Evolutionary conservation across 495 filamentous ascomycete species (phyloP).

Genomic region (Bacidia rubella): DNA sequence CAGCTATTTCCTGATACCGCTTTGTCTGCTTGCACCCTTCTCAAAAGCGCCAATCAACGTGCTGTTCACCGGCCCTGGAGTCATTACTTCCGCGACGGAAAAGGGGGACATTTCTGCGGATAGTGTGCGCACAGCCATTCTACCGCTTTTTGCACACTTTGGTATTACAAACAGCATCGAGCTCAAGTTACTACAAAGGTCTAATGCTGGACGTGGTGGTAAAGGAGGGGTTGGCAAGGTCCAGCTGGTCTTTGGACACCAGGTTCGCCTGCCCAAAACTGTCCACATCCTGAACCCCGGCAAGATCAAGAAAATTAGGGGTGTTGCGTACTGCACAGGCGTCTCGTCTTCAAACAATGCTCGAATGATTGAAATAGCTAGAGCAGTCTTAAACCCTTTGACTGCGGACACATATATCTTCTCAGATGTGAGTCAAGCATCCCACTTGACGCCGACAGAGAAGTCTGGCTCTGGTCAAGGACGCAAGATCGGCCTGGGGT

Average conservation of each 20-base stretch:
- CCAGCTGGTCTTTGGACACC: conserved; percentile 79
- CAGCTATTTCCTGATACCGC: conserved; percentile 82
- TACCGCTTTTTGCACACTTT: conserved; percentile 81
- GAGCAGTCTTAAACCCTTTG: conserved; percentile 76
- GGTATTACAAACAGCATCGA: conserved; percentile 82
- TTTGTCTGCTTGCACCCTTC: conserved; percentile 88
- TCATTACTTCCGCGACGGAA: conserved; percentile 76
- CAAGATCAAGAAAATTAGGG: conserved; percentile 74
- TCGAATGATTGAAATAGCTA: conserved; percentile 81
- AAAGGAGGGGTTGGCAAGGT: conserved; percentile 81
- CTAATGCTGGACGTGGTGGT: conserved; percentile 58
- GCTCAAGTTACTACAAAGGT: conserved; percentile 64
- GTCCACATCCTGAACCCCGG: conserved; percentile 79
- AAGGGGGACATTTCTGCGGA: conserved; percentile 80
- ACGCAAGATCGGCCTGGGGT: conserved; percentile 69
- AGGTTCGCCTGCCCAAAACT: conserved; percentile 86
- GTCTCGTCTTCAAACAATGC: conserved; percentile 85
- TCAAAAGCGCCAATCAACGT: conserved; percentile 79
- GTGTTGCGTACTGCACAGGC: conserved; percentile 84
- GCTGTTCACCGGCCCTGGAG: conserved; percentile 75
- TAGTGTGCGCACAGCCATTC: conserved; percentile 80
- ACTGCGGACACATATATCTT: conserved; percentile 77
- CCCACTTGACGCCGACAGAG: conserved; percentile 48
- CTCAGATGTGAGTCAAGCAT: conserved; percentile 60
- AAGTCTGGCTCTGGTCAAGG: conserved; percentile 46